Base-by-base conservation (phyloP, 2,329 filamentous ascomycete genomes). In the Dothideomycetes sp. region DNA sequence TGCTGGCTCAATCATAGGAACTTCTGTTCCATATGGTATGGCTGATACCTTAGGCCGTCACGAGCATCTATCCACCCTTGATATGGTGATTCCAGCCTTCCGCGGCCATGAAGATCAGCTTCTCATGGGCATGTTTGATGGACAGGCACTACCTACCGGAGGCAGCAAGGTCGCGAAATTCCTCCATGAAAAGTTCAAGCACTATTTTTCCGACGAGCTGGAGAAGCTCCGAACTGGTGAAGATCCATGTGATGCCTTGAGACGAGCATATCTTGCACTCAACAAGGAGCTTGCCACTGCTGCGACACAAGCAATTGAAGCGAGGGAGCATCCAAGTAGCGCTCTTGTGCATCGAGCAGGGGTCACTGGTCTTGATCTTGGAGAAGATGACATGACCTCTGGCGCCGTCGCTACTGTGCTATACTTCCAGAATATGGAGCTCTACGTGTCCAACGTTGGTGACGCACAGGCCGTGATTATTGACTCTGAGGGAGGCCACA, bases 111-210 rank as follows among this genome's bases (percentile, higher is more conserved):
- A 96, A 49, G 81, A 85, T 32, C 88, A 96, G 59, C 88, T 85
- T 33, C 71, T 98, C 2, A 66, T 98, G 34, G 91, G 89, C n/a
- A 73, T 98, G 60, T 98, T 98, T 54, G 93, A 98, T 56, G 91
- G 91, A 3, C 85, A 95, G 57, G 76, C 81, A n/a, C 70, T 93
- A 42, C 84, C 85, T 2, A 87, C 77, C 45, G 84, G 88, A 45
- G 93, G 91, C 32, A 95, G 88, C 46, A 93, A 93, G 65, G 85
- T 98, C 50, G 88, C 91, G 48, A 96, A 95, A 58, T 98, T 85
- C 53, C 68, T 98, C 19, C 89, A 98, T 56, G 91, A 98, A 63
- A 89, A 95, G 55, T 95, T 98, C 60, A 84, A 84, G 17, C 74
- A 81, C 44, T 81, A 86, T 12, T 91, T 98, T 53, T 75, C 76